phyloP scores from a whole-genome alignment of 2,329 filamentous ascomycete genomes.

The Ophiocordyceps camponoti-saundersi region DNA sequence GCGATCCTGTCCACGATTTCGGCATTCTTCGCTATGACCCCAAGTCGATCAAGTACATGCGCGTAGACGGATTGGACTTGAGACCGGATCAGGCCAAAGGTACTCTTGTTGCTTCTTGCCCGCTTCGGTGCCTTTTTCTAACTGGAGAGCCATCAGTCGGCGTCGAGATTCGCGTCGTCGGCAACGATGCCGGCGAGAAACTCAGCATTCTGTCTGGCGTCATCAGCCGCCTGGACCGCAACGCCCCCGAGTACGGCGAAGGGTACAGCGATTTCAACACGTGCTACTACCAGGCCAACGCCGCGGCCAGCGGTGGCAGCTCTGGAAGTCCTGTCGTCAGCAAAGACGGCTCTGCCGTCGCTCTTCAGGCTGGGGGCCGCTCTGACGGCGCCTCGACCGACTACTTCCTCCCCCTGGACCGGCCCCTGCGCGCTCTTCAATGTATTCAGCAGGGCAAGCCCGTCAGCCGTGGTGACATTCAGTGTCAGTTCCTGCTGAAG shows the following conservation, averaged over 20 bases:
- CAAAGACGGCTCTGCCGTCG: constrained; percentile 80
- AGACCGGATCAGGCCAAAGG: constrained; percentile 69
- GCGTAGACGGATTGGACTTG: constrained; percentile 60
- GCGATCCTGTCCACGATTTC: constrained; percentile 96
- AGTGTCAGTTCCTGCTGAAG: constrained; percentile 93
- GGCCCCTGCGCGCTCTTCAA: constrained; percentile 70
- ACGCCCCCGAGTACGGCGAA: constrained; percentile 93
- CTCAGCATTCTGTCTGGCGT: constrained; percentile 94
- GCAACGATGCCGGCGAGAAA: constrained; percentile 97
- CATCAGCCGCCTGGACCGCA: constrained; percentile 87
- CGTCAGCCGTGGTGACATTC: constrained; percentile 87
- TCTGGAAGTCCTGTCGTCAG: constrained; percentile 98
- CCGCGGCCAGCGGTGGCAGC: constrained; percentile 88
- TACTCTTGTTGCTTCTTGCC: constrained; percentile 14
- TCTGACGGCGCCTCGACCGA: constrained; percentile 92
- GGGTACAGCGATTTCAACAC: constrained; percentile 96
- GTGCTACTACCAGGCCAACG: constrained; percentile 95
- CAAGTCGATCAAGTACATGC: constrained; percentile 94
- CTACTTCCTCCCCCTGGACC: constrained; percentile 89
- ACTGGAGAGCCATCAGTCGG: constrained; percentile 39
- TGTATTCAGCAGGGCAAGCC: constrained; percentile 63
- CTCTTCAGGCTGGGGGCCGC: constrained; percentile 83
- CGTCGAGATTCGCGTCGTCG: constrained; percentile 87
- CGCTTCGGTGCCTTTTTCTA: background rate
- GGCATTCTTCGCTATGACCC: constrained; percentile 94